Base-by-base conservation (phyloP, 2,329 filamentous ascomycete genomes). In the Septoria petroselini region DNA sequence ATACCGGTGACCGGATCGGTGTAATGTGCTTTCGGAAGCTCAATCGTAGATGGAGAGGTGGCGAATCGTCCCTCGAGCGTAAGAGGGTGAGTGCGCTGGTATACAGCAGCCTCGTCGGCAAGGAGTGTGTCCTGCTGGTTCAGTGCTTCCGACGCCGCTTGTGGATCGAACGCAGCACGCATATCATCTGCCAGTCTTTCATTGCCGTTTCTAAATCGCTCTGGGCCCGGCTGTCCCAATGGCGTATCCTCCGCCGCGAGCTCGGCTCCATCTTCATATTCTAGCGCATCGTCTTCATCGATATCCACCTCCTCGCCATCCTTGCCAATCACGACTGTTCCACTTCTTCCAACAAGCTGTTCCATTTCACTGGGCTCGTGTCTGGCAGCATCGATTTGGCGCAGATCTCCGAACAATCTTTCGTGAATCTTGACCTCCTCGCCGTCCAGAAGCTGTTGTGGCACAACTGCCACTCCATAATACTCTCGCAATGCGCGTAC, bases 401-500 rank as follows among this genome's bases (percentile, higher is more conserved):
- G 71, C 81, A 3, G 82, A 75, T 84, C 82, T 1, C 91, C 91
- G 66, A 93, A 96, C 12, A 95, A 71, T 56, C 89, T 78, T 64
- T 86, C 82, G 68, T 95, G 95, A 1, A 95, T 72, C 40, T 72
- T 73, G 62, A 85, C 83, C 67, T 95, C 90, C 45, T 85, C 79
- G 1, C 77, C 75, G 27, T 76, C 82, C 43, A 96, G 69, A 60
- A 88, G 81, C 27, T 78, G 83, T 25, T 82, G 79, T 0, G 91
- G 91, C 18, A 96, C 70, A 0, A 78, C 83, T 62, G 93, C 84
- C 54, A 89, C 48, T 17, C 42, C 41, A 52, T 55, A 59, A 41
- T 47, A 59, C 30, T 55, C 57, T 15, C 52, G 43, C 29, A 59
- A 23, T 15, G 38, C 39, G 23, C 52, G 35, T 7, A 59, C 53